Evolutionary conservation across 2,329 filamentous ascomycete genomes (phyloP).

Genomic region (Ophiostoma quercus): DNA sequence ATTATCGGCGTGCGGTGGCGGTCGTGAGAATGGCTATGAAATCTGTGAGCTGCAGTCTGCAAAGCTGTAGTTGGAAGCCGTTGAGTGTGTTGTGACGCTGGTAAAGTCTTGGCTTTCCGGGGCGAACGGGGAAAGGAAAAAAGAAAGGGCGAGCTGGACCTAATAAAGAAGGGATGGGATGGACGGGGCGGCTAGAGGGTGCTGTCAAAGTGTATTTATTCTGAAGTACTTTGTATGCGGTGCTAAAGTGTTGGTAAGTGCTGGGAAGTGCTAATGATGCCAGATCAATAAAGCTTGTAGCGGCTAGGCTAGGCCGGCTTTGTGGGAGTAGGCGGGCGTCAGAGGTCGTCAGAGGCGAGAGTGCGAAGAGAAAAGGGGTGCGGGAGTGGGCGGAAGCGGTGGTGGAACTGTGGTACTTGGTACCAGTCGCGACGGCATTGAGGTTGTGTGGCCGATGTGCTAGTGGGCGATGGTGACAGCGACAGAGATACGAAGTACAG

Average conservation of each 20-base stretch:
- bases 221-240: neutral
- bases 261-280: no score
- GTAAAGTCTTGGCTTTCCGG: constrained; percentile 23
- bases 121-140: constrained; percentile 19
- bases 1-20: neutral
- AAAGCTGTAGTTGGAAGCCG: constrained; percentile 10
- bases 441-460: neutral
- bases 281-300: neutral
- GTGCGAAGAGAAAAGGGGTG: neutral
- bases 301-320: neutral
- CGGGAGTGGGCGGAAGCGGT: constrained; percentile 3
- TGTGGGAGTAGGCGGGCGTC: no score
- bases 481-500: neutral
- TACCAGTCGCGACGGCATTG: neutral
- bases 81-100: constrained; percentile 18
- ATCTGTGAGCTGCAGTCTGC: neutral
- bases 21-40: neutral
- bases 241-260: neutral
- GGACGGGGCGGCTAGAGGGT: neutral
- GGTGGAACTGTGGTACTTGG: neutral
- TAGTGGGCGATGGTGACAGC: neutral
- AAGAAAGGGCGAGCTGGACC: constrained; percentile 20
- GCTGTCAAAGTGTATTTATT: constrained; percentile 12
- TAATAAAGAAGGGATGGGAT: constrained; percentile 3
- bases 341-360: neutral